Conservation (phyloP, 2,329 filamentous ascomycete species). For the Fusarium robinianum region DNA sequence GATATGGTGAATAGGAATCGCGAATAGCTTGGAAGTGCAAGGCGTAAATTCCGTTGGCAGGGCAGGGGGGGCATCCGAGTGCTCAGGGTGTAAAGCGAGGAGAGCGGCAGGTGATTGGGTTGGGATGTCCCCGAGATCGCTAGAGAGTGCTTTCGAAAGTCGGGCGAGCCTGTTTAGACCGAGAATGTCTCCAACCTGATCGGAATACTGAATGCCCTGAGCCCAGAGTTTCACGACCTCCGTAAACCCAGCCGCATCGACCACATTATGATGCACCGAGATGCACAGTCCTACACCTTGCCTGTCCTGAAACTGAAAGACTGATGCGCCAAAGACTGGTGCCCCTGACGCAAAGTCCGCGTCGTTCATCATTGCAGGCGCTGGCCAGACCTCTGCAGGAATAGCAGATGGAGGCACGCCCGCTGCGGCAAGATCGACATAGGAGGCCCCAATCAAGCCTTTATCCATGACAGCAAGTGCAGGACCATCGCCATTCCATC, state of each 20-base stretch:
- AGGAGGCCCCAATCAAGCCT: not conserved
- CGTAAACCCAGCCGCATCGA: constrained; percentile 7
- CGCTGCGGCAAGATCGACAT: not conserved
- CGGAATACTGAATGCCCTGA: not conserved
- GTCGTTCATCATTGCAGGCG: not conserved
- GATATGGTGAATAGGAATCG: constrained; percentile 2
- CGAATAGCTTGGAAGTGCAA: constrained; percentile 10
- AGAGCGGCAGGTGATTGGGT: not conserved
- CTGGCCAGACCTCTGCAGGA: constrained; percentile 2
- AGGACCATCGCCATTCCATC: not conserved
- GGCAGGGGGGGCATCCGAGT: constrained; percentile 1
- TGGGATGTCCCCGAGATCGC: not conserved
- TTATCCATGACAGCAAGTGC: not conserved
- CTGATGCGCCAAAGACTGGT: not conserved
- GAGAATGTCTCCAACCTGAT: not conserved
- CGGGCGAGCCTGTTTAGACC: not conserved
- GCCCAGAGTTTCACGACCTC: constrained; percentile 7
- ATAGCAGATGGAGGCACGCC: not conserved
- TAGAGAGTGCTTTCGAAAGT: not conserved
- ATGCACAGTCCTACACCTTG: constrained; percentile 9
- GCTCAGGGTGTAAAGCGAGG: constrained; percentile 8
- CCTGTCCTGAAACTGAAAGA: constrained; percentile 9
- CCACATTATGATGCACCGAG: constrained; percentile 10
- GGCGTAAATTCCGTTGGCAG: constrained; percentile 7
- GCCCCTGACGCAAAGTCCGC: not conserved